These are phyloP conservation scores for Penicillium ochrochloron DNA, from an alignment of 495 filamentous ascomycete species.

Conservation along the genomic window DNA sequence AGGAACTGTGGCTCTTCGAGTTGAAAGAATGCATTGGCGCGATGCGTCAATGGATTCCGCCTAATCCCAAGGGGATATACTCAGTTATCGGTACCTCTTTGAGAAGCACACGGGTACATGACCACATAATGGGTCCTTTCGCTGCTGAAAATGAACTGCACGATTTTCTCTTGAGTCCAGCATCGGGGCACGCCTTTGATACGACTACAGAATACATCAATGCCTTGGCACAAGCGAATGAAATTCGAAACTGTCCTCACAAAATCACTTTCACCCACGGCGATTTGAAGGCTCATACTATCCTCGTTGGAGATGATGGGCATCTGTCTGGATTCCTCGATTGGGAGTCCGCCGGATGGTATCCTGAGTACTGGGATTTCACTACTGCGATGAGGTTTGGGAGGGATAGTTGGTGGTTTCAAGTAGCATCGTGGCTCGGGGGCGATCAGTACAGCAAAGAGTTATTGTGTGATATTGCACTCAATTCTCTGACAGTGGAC, in stretches of 20 bases:
- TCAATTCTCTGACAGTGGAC: conserved; percentile 33
- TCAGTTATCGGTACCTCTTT: conserved; percentile 17
- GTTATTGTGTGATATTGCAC: conserved; percentile 26
- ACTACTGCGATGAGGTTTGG: conserved; percentile 39
- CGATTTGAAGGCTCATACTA: conserved; percentile 54
- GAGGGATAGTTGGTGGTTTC: conserved; percentile 32
- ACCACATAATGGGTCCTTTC: conserved; percentile 28
- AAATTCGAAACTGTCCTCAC: conserved; percentile 22
- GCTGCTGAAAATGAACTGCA: conserved; percentile 16
- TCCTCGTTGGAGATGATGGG: conserved; percentile 46
- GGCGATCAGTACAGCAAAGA: conserved; percentile 30
- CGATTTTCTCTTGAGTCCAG: conserved; percentile 20
- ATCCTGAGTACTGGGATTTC: conserved; percentile 61
- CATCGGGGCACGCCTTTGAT: conserved; percentile 21
- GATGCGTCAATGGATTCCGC: conserved; percentile 26
- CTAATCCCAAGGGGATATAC: conserved; percentile 16
- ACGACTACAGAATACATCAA: conserved; percentile 27
- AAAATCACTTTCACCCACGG: conserved; percentile 51
- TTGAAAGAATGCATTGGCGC: conserved; percentile 21
- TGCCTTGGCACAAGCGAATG: conserved; percentile 24
- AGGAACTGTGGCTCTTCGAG: conserved; percentile 26
- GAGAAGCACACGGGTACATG: conserved; percentile 21
- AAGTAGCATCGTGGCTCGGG: conserved; percentile 34
- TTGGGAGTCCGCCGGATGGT: conserved; percentile 59
- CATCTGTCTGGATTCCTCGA: conserved; percentile 56